phyloP scores from a whole-genome alignment of 306 rosid genomes.

The Heteromeles arbutifolia region DNA sequence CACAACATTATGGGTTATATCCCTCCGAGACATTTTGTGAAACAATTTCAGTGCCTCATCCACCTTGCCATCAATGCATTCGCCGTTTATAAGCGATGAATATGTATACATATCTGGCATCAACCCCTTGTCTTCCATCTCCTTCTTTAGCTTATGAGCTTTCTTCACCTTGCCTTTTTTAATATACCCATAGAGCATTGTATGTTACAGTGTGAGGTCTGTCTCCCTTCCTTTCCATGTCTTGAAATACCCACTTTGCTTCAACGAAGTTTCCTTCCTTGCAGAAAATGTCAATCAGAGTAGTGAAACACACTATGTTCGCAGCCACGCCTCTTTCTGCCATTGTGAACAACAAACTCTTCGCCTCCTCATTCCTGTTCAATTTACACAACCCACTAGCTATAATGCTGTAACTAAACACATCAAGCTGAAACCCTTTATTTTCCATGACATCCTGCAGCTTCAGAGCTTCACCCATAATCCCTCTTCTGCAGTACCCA shows the following conservation, averaged over 20 bases:
- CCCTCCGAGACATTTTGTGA: constrained; percentile 50
- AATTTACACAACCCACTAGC: constrained; percentile 56
- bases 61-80: constrained; percentile 56
- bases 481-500: constrained; percentile 66
- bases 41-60: constrained; percentile 56
- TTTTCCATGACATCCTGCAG: constrained; percentile 45
- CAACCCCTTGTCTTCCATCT: constrained; percentile 56
- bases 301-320: constrained; percentile 48
- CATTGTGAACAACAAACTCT: constrained; percentile 49
- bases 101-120: constrained; percentile 60
- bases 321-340: constrained; percentile 54
- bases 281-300: constrained; percentile 62
- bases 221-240: constrained; percentile 52
- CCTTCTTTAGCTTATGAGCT: constrained; percentile 41
- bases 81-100: constrained; percentile 58
- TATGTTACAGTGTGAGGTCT: constrained; percentile 52
- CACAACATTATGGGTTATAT: constrained; percentile 37
- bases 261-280: constrained; percentile 74
- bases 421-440: constrained; percentile 54
- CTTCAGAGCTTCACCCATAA: constrained; percentile 59
- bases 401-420: constrained; percentile 47
- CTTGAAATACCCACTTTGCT: constrained; percentile 48
- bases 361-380: constrained; percentile 59
- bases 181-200: constrained; percentile 59
- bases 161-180: constrained; percentile 62